phyloP scores from a whole-genome alignment of 2,329 filamentous ascomycete species.

The Pyricularia sp. region DNA sequence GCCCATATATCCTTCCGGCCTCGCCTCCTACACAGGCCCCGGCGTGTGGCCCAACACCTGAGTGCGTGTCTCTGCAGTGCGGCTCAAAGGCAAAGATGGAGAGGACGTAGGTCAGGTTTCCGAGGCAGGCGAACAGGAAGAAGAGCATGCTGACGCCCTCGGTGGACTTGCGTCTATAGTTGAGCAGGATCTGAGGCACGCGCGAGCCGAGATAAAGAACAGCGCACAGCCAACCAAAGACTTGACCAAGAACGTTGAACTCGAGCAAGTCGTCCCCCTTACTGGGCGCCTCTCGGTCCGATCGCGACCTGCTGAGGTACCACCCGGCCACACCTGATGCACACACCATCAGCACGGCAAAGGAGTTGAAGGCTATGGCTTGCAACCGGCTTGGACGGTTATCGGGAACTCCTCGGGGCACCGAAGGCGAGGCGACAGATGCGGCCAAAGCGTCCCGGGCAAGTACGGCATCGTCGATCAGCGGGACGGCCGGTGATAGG shows the following conservation, averaged over 20 bases:
- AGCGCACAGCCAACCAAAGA: conserved; percentile 91
- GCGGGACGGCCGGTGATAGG: conserved; percentile 74
- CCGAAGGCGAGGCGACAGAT: not conserved
- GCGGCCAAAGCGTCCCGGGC: conserved; percentile 6
- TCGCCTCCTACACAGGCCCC: conserved; percentile 55
- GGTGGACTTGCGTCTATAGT: conserved; percentile 85
- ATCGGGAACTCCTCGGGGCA: not conserved
- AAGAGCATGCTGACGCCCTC: conserved; percentile 92
- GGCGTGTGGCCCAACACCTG: not conserved
- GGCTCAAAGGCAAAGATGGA: conserved; percentile 88
- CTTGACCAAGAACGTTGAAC: conserved; percentile 72
- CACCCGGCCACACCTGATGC: conserved; percentile 77
- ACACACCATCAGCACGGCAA: conserved; percentile 72
- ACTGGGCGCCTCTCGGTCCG: conserved; percentile 23
- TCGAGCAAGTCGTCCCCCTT: conserved; percentile 39
- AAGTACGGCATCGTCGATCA: conserved; percentile 42
- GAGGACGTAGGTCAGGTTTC: conserved; percentile 87
- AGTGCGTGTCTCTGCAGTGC: conserved; percentile 34
- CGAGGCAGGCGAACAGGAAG: conserved; percentile 92
- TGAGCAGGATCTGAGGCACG: conserved; percentile 82
- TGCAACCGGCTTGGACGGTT: conserved; percentile 30
- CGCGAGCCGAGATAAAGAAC: conserved; percentile 81
- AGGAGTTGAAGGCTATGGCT: conserved; percentile 60
- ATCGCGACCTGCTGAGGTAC: conserved; percentile 55
- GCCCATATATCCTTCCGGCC: conserved; percentile 56